Base-by-base conservation (phyloP, 2,329 filamentous ascomycete genomes). In the Aureobasidium mangrovei region DNA sequence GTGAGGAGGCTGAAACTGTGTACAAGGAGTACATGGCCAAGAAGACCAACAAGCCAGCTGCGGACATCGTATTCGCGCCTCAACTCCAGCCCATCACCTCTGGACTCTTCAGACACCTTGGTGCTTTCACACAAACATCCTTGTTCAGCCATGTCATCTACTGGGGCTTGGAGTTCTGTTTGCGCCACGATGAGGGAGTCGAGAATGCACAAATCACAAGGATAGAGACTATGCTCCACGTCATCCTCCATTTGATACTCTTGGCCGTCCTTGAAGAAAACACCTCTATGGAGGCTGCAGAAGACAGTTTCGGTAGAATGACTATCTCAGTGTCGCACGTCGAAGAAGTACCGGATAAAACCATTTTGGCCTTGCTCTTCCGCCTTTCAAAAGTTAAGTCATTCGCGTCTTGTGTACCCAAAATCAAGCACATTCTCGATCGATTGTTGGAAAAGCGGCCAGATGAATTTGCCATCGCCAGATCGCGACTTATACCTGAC, bases 11-110 rank as follows among this genome's bases (percentile, higher is more conserved):
- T 0, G 93, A 98, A 69, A 84, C 81, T 61, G 86, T 90, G 3
- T 96, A 93, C 72, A 89, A 86, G 62, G 85, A 86, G 64, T 86
- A 88, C 75, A 83, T 93, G 75, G 88, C 90, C 8, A 90, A 90
- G 72, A 90, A 87, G 70, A 89, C 85, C 0, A 90, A 91, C 18
- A 90, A 91, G 66, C 77, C 84, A 41, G 74, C 80, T 1, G 83
- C 88, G 39, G 90, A 96, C 53, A 84, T 97, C 56, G 90, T 97
- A 2, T 96, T 88, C 66, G 91, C 97, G 69, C 91, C 94, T 0
- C 88, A 84, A 62, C 77, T 95, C 45, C 82, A 84, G 18, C 79
- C 82, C 8, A 89, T 97, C 53, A 73, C 79, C 1, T 83, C 82
- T 0, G 91, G 93, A 1, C 77, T 86, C 1, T 98, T 96, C 69